Percentiles rank a stretch among this genome's conserved stretches.
phyloP scores from a whole-genome alignment of 2,329 filamentous ascomycete genomes.

The Tolypocladium endophyticum region DNA sequence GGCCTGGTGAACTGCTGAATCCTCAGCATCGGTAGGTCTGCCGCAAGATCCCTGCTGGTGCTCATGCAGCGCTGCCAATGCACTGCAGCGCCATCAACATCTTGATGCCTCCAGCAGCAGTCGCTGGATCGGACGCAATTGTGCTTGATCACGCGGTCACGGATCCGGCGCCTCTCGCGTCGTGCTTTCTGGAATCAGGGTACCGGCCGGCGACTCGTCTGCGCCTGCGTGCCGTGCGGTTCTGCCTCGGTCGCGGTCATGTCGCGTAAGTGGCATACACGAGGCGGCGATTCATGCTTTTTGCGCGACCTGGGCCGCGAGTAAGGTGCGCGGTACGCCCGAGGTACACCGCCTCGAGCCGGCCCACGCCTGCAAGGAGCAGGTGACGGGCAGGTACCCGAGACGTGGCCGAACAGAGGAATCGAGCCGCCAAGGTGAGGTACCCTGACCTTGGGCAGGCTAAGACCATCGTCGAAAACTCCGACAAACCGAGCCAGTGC shows the following conservation, averaged over 20 bases:
- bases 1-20: neutral
- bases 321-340: neutral
- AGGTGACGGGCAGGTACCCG: neutral
- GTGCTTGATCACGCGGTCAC: neutral
- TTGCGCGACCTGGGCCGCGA: conserved; percentile 3
- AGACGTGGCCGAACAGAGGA: neutral
- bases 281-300: conserved; percentile 6
- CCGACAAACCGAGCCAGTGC: conserved; percentile 2
- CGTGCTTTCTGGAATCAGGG: neutral
- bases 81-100: neutral
- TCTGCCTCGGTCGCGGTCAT: neutral
- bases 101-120: neutral
- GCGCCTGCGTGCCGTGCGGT: neutral
- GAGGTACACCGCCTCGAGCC: neutral
- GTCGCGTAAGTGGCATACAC: conserved; percentile 5
- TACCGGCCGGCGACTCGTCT: neutral
- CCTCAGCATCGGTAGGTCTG: conserved; percentile 6
- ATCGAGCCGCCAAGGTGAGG: neutral
- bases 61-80: neutral
- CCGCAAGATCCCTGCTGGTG: conserved; percentile 7
- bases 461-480: neutral
- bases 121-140: neutral
- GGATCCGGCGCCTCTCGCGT: neutral
- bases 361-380: neutral
- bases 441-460: neutral